A percentile compares a stretch with the other conserved stretches of the same genome.
Conservation (phyloP, 169 alveolate species). For the Plasmodium adleri region DNA sequence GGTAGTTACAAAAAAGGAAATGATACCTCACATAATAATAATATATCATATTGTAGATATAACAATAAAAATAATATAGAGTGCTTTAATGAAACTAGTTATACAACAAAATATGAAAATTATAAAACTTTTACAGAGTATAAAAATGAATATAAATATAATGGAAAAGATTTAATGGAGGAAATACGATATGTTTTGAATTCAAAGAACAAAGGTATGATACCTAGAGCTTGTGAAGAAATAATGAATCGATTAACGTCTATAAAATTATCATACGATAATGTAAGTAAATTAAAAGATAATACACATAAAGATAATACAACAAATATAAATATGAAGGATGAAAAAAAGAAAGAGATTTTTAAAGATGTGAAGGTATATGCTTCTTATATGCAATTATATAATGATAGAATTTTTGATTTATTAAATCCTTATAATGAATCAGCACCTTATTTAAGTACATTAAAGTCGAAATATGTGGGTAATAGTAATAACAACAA, state of each 20-base stretch:
- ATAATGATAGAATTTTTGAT: constrained; percentile 83
- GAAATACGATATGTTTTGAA: constrained; percentile 64
- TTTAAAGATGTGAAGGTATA: constrained; percentile 77
- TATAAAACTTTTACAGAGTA: constrained; percentile 72
- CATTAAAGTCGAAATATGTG: constrained; percentile 49
- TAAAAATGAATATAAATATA: constrained; percentile 51
- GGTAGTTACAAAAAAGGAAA: constrained; percentile 17
- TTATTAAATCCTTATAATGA: constrained; percentile 77
- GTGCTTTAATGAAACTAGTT: constrained; percentile 44
- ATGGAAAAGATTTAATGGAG: constrained; percentile 30
- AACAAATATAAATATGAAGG: neutral
- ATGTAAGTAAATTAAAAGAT: neutral
- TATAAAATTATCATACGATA: neutral
- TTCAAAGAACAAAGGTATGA: constrained; percentile 80
- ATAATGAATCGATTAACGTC: constrained; percentile 75
- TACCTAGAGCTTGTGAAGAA: constrained; percentile 85
- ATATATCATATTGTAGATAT: constrained; percentile 5
- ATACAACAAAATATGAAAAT: constrained; percentile 52
- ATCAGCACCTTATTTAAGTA: constrained; percentile 64
- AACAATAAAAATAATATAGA: constrained; percentile 24
- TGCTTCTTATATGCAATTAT: constrained; percentile 83
- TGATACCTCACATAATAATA: constrained; percentile 23
- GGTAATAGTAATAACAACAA: constrained; percentile 3
- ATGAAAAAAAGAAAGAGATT: constrained; percentile 15
- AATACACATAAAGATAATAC: neutral